Evolutionary conservation across 1,284 basidiomycete species (phyloP).

Genomic region (Pseudozyma flocculosa): DNA sequence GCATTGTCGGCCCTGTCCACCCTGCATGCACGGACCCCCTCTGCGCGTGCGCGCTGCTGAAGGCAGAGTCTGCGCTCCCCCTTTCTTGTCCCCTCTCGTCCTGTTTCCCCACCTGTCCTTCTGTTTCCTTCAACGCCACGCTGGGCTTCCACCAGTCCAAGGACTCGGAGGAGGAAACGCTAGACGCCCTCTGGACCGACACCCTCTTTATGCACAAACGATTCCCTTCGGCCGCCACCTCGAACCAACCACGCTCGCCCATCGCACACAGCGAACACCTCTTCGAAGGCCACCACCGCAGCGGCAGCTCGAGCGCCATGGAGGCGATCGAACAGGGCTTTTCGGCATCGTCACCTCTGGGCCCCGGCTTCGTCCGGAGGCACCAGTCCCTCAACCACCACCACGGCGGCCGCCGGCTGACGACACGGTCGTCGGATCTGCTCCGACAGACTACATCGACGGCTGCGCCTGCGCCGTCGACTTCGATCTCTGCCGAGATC

Average conservation of each 20-base stretch:
- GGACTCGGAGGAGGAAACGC: neutral
- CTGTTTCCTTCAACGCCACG: no score
- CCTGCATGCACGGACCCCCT: no score
- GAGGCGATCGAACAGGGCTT: constrained; percentile 16
- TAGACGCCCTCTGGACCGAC: constrained; percentile 4
- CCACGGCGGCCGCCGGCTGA: constrained; percentile 20
- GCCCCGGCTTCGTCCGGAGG: constrained; percentile 24
- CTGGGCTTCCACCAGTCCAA: neutral
- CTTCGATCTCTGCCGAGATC: constrained; percentile 12
- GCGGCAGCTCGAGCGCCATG: constrained; percentile 11
- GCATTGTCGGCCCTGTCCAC: no score
- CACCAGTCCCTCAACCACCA: constrained; percentile 49
- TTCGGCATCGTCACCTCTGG: constrained; percentile 12
- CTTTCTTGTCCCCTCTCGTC: neutral
- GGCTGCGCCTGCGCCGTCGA: constrained; percentile 5
- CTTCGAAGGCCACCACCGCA: constrained; percentile 5
- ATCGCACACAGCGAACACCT: constrained; percentile 12
- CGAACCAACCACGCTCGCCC: constrained; percentile 21
- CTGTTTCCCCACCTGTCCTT: no score
- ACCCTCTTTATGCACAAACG: constrained; percentile 8
- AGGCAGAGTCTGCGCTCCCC: no score
- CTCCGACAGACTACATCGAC: constrained; percentile 1
- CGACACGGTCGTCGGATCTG: constrained; percentile 19
- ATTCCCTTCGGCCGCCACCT: constrained; percentile 10
- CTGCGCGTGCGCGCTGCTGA: no score